These are phyloP conservation scores for Suillus weaverae DNA, from an alignment of 768 basidiomycete species.

Conservation along the genomic window DNA sequence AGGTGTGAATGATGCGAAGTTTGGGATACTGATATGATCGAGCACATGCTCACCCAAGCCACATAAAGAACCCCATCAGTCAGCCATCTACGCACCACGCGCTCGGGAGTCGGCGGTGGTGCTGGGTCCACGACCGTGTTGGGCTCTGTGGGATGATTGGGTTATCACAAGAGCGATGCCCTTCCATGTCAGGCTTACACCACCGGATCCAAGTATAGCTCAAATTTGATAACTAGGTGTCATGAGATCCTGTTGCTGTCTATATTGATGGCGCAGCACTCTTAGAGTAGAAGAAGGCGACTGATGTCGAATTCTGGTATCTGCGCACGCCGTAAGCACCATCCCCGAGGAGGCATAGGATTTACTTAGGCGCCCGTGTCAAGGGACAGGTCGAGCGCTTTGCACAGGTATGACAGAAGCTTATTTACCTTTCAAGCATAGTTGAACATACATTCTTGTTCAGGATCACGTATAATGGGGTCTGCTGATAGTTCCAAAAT, in stretches of 20 bases:
- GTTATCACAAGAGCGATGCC: neutral
- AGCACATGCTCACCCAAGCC: neutral
- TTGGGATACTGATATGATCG: neutral
- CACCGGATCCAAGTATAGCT: neutral
- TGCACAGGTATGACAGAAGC: neutral
- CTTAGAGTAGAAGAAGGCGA: neutral
- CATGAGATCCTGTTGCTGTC: neutral
- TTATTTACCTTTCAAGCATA: constrained; percentile 1
- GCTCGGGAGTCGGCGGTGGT: neutral
- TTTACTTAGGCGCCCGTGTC: neutral
- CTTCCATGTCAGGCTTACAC: neutral
- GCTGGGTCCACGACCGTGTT: neutral
- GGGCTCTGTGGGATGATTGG: neutral
- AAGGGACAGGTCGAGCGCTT: neutral
- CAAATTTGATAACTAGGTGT: neutral
- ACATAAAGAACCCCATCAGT: neutral
- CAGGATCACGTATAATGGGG: neutral
- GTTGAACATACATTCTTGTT: neutral
- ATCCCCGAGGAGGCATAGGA: neutral
- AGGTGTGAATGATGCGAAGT: neutral
- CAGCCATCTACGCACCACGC: neutral
- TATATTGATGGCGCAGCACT: neutral
- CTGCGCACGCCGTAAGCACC: constrained; percentile 1
- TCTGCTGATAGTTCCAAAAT: neutral
- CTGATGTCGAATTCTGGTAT: neutral